Conservation (phyloP, 2,329 filamentous ascomycete species). For the Dendryphion nanum region DNA sequence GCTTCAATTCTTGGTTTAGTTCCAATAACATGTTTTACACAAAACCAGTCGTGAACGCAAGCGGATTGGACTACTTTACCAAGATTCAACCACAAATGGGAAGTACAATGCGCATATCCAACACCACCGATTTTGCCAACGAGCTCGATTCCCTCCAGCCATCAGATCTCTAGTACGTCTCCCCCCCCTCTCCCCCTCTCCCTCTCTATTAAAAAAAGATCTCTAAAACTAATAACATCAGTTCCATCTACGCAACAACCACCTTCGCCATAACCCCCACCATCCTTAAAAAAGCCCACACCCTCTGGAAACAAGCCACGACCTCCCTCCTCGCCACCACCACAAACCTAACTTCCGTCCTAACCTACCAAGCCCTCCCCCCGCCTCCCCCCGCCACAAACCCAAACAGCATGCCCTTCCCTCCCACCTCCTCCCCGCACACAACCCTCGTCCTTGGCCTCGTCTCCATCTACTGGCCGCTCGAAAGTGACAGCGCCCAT, state of each 20-base stretch:
- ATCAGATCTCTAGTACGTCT: not conserved
- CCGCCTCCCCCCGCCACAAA: not conserved
- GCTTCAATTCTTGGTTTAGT: not conserved
- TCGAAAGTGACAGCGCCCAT: not conserved
- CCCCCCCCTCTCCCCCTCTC: no score
- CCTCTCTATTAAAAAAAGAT: not conserved
- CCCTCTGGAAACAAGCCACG: not conserved
- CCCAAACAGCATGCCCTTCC: not conserved
- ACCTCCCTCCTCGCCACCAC: not conserved
- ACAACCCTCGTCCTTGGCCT: not conserved
- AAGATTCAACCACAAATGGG: constrained; percentile 3
- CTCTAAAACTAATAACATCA: not conserved
- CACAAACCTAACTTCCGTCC: not conserved
- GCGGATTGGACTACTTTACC: not conserved
- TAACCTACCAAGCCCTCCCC: not conserved
- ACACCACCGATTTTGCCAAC: constrained; percentile 6
- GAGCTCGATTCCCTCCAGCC: not conserved
- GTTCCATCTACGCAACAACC: not conserved
- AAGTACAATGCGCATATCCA: not conserved
- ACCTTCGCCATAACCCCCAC: not conserved
- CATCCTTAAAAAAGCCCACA: not conserved
- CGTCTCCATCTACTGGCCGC: not conserved
- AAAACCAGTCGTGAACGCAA: not conserved
- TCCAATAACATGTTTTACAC: not conserved
- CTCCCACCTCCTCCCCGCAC: not conserved